These are phyloP conservation scores for Eurotiales sp. DNA, from an alignment of 2,329 filamentous ascomycete species.

Conservation along the genomic window DNA sequence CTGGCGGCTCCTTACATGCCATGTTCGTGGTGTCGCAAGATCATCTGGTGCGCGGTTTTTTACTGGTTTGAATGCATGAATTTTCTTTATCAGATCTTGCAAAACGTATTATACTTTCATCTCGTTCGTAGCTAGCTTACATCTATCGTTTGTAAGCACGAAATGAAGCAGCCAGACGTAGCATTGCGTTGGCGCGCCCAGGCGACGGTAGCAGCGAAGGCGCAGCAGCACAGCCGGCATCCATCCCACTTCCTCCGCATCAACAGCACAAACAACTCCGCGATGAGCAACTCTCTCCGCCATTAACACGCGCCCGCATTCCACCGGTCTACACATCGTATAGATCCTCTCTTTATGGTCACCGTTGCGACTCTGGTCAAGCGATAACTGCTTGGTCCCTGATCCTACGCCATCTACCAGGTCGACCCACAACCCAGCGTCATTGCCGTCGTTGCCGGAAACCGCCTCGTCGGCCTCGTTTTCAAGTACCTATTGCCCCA, in stretches of 20 bases:
- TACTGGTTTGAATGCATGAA: too few species aligned
- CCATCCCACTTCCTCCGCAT: conserved; percentile 7
- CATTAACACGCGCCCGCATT: neutral
- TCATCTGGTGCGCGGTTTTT: too few species aligned
- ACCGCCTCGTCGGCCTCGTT: neutral
- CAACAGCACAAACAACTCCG: neutral
- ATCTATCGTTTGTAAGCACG: too few species aligned
- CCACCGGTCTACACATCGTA: too few species aligned
- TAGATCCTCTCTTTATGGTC: neutral
- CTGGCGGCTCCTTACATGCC: neutral
- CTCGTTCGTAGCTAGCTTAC: too few species aligned
- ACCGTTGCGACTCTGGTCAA: neutral
- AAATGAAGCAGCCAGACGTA: neutral
- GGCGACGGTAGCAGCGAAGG: neutral
- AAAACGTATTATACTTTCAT: too few species aligned
- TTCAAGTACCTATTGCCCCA: too few species aligned
- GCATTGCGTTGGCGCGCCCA: neutral
- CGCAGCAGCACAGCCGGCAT: conserved; percentile 3
- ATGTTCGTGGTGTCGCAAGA: too few species aligned
- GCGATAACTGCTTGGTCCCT: neutral
- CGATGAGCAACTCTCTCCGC: neutral
- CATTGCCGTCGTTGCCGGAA: neutral
- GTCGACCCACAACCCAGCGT: neutral
- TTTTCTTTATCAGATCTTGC: too few species aligned
- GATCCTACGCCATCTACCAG: neutral